Base-by-base conservation (phyloP, 176 grass and related monocot genomes). In the Echinochloa phyllopogon region DNA sequence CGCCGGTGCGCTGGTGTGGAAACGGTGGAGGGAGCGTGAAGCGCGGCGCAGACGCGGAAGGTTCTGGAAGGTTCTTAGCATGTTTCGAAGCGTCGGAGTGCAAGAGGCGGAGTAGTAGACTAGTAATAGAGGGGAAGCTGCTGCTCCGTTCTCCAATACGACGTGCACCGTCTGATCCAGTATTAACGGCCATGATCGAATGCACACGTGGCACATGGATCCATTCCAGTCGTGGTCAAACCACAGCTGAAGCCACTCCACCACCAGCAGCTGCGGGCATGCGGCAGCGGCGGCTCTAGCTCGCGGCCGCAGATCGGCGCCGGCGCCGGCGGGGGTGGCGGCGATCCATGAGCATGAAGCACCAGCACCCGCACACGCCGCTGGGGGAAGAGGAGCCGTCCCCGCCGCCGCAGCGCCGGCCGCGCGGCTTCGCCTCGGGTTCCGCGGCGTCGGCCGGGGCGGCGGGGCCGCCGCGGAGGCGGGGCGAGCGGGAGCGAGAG, bases 401-500 rank as follows among this genome's bases (percentile, higher is more conserved):
- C 8, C n/a, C 70, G 3, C 89, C 88, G 38, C 86, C 85, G 17
- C 86, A 76, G 53, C 88, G 92, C 49, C 92, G 92, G 13, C 95
- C 84, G 4, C 92, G 92, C 55, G 92, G 87, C 53, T 90, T 92
- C 82, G 89, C 87, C 18, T 55, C 74, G 64, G 69, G 48, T 21
- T 53, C 51, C 17, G 39, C 69, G 40, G 6, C 86, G 15, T 68
- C 75, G 2, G 74, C 59, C 2, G 86, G 25, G 38, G 25, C 25
- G 67, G 48, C 81, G 24, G 45, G 47, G 14, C 57, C 86, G 4
- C 45, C 53, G 72, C 71, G 85, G 74, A 61, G 89, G 51, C 77
- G 90, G 64, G 86, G 75, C 62, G 95, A 76, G 84, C 81, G 82
- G 78, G 94, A 97, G 89, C 71, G 94, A 75, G 95, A 94, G 92